Percentiles rank a stretch among this genome's conserved stretches.
These are phyloP conservation scores for Neonectria magnoliae DNA, from an alignment of 2,329 filamentous ascomycete species.

Conservation along the genomic window DNA sequence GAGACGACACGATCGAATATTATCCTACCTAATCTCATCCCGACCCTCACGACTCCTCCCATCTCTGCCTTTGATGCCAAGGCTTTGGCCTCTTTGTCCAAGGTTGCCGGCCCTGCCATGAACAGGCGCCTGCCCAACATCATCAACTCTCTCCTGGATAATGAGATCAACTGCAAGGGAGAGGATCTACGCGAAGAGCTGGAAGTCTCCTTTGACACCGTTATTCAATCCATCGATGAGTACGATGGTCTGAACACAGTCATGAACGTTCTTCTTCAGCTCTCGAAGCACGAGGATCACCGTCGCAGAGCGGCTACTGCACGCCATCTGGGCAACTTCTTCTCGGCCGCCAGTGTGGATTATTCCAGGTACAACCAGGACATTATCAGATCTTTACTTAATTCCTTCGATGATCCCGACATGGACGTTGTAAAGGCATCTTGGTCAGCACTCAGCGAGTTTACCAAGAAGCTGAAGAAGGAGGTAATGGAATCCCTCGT, in stretches of 20 bases:
- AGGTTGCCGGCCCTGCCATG: slow-evolving; percentile 91
- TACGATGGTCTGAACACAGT: slow-evolving; percentile 94
- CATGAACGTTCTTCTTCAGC: slow-evolving; percentile 90
- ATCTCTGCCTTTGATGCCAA: slow-evolving; percentile 96
- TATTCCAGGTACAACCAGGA: slow-evolving; percentile 97
- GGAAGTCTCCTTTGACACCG: slow-evolving; percentile 83
- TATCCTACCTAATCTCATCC: slow-evolving; percentile 94
- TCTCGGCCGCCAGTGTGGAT: slow-evolving; percentile 80
- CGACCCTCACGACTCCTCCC: slow-evolving; percentile 87
- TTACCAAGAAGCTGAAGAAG: slow-evolving; percentile 91
- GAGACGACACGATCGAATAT: slow-evolving; percentile 95
- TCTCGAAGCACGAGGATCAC: slow-evolving; percentile 95
- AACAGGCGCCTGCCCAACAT: slow-evolving; percentile 89
- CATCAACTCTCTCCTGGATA: slow-evolving; percentile 93
- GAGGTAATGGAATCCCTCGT: slow-evolving; percentile 98
- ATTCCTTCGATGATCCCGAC: slow-evolving; percentile 92
- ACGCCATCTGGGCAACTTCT: slow-evolving; percentile 86
- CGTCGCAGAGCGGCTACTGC: slow-evolving; percentile 81
- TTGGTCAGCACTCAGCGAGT: slow-evolving; percentile 85
- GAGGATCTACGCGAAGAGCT: slow-evolving; percentile 79
- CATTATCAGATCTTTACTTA: slow-evolving; percentile 87
- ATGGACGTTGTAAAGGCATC: slow-evolving; percentile 85
- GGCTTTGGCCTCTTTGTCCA: slow-evolving; percentile 89
- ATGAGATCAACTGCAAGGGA: slow-evolving; percentile 81
- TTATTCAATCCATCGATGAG: slow-evolving; percentile 93